Percentiles rank a stretch among this genome's conserved stretches.
Conservation (phyloP, 345 rosid species). For the Angophora floribunda region DNA sequence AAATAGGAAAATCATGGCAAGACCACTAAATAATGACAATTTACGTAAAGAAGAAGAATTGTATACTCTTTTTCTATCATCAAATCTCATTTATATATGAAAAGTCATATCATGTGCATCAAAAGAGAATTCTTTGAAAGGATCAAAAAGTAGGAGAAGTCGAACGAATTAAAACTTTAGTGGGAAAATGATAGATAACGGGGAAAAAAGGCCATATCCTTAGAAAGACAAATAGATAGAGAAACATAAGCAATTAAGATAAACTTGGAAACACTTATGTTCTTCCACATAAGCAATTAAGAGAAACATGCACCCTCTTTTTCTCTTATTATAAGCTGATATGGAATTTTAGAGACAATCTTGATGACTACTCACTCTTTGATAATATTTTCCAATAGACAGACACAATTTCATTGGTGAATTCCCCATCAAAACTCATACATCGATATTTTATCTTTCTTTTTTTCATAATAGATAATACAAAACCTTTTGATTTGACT, state of each 20-base stretch:
- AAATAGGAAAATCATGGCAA: neutral
- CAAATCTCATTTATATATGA: neutral
- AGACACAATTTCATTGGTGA: neutral
- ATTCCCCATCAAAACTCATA: neutral
- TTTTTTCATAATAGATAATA: neutral
- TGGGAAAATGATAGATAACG: neutral
- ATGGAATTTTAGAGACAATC: neutral
- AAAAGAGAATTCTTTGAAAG: neutral
- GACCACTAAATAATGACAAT: neutral
- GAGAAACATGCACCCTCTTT: neutral
- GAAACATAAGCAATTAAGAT: too few species aligned
- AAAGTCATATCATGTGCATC: neutral
- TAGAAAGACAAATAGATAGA: too few species aligned
- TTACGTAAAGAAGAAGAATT: neutral
- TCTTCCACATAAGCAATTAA: neutral
- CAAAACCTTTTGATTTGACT: rapidly evolving
- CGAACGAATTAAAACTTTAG: neutral
- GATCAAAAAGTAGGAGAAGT: neutral
- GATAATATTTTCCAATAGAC: too few species aligned
- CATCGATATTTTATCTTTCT: neutral
- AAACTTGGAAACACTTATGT: neutral
- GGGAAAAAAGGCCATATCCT: too few species aligned
- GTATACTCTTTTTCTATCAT: neutral
- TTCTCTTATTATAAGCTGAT: neutral
- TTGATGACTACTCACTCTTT: neutral